Evolutionary conservation across 306 rosid genomes (phyloP), one percentile per base, ranked within the genome.

Genomic region (Acacia melanoxylon): DNA sequence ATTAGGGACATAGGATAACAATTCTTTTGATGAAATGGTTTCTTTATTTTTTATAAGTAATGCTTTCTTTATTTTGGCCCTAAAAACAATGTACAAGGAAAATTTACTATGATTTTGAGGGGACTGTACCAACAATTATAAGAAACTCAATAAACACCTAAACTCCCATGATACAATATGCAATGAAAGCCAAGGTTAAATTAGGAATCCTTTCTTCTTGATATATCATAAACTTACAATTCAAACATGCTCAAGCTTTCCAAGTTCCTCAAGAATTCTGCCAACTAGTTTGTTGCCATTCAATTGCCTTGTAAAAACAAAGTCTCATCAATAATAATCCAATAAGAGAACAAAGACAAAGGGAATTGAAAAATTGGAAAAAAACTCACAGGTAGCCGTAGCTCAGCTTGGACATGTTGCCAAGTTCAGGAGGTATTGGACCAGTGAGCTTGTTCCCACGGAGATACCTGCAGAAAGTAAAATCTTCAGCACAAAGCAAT

Each of bases 321-420:
- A 63, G 5, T 19, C 24, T 8, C 27, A 22, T 69, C 4, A 5
- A 4, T 31, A 20, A 68, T 20, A 75, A 16, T 17, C 63, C 15
- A 16, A 35, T 6, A 4, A 4, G 3, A 68, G 20, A 61, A 5
- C 4, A 79, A 10, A 10, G 3, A 16, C 46, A 29, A 2, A 4
- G 24, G 61, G 6, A 25, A 42, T 20, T 0, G 13, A 51, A 20
- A 44, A 27, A 37, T 6, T 8, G 27, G 27, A 24, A 16, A 24
- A 4, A 13, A 68, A 68, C 98, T 90, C 76, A 95, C 99, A 95
- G 51, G 76, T 95, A 95, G n/a, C n/a, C n/a, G n/a, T n/a, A n/a
- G 87, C 99, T 95, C 52, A 95, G 83, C 62, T 83, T 93, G 12
- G 98, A 93, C 99, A 95, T 95, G 45, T 95, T 95, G 68, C 99